Evolutionary conservation across 106 monocot species (phyloP).

Genomic region (Posidonia australis): DNA sequence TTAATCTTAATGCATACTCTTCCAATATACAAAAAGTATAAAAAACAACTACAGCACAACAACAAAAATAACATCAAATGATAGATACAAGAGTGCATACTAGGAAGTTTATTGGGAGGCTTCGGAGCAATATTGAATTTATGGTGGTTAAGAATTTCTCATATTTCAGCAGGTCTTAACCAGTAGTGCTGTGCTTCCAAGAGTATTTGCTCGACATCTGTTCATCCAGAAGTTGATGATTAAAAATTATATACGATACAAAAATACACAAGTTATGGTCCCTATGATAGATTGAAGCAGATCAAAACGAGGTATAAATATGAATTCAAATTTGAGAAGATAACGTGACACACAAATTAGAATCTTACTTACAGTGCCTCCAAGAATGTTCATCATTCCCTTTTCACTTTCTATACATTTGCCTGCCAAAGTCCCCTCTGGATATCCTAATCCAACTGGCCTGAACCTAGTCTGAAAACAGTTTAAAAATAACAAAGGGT

Average conservation of each 20-base stretch:
- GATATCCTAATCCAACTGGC: too few relatives aligned
- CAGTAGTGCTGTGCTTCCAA: constrained; percentile 80
- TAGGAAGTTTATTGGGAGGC: constrained; percentile 70
- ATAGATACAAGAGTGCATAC: constrained; percentile 25
- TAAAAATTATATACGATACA: background rate
- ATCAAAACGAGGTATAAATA: background rate
- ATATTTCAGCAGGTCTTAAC: constrained; percentile 92
- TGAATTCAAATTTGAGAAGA: background rate
- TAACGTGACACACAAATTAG: background rate
- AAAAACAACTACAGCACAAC: background rate
- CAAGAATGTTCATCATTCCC: too few relatives aligned
- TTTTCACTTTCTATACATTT: background rate
- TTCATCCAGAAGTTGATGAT: constrained; percentile 5
- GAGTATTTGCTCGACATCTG: constrained; percentile 87
- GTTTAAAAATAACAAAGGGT: too few relatives aligned
- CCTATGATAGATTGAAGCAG: background rate
- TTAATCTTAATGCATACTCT: too few relatives aligned
- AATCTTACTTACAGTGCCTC: background rate
- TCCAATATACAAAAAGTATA: too few relatives aligned
- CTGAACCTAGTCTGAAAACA: too few relatives aligned
- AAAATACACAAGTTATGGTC: background rate
- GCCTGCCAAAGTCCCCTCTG: too few relatives aligned
- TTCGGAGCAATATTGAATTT: constrained; percentile 77
- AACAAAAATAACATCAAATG: background rate
- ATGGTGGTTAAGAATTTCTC: constrained; percentile 74